A percentile compares a stretch with the other conserved stretches of the same genome.
Evolutionary conservation across 1,284 basidiomycete genomes (phyloP).

Genomic region (Ustanciosporium gigantosporum): DNA sequence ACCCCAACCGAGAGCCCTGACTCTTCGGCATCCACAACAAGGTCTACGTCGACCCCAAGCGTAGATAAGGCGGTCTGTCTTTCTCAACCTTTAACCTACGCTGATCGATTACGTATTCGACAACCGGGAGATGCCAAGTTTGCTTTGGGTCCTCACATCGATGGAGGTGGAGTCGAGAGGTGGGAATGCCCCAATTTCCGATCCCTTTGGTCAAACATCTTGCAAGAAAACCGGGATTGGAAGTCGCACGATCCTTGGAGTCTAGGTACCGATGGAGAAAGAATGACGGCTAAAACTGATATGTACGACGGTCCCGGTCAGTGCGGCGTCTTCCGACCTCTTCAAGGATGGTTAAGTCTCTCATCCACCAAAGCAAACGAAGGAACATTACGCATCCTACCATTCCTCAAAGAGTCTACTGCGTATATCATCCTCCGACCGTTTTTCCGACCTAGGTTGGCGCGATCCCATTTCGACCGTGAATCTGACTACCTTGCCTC

Average conservation of each 20-base stretch:
- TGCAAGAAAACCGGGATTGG: slow-evolving; percentile 64
- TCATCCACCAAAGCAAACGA: slow-evolving; percentile 68
- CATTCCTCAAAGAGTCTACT: slow-evolving; percentile 73
- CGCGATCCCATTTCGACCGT: not conserved
- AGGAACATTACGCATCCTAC: slow-evolving; percentile 78
- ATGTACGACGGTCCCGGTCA: slow-evolving; percentile 62
- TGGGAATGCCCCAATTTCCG: slow-evolving; percentile 76
- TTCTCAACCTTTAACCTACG: slow-evolving; percentile 71
- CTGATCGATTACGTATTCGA: slow-evolving; percentile 75
- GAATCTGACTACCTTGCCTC: slow-evolving; percentile 11
- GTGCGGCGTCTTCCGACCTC: slow-evolving; percentile 76
- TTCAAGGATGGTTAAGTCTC: slow-evolving; percentile 74
- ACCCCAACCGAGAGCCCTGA: slow-evolving; percentile 10
- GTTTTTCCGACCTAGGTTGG: slow-evolving; percentile 68
- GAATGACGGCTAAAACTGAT: slow-evolving; percentile 38
- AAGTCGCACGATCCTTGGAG: slow-evolving; percentile 65
- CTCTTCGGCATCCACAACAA: not conserved
- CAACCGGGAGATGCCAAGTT: slow-evolving; percentile 74
- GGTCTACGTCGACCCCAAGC: not conserved
- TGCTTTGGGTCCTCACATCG: slow-evolving; percentile 74
- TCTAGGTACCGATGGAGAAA: slow-evolving; percentile 20
- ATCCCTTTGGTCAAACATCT: slow-evolving; percentile 67
- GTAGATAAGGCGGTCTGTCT: slow-evolving; percentile 65
- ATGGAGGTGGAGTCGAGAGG: slow-evolving; percentile 74
- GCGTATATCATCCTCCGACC: slow-evolving; percentile 77